Evolutionary conservation across 2,329 filamentous ascomycete species (phyloP).

Genomic region (Trichoderma polysporum): DNA sequence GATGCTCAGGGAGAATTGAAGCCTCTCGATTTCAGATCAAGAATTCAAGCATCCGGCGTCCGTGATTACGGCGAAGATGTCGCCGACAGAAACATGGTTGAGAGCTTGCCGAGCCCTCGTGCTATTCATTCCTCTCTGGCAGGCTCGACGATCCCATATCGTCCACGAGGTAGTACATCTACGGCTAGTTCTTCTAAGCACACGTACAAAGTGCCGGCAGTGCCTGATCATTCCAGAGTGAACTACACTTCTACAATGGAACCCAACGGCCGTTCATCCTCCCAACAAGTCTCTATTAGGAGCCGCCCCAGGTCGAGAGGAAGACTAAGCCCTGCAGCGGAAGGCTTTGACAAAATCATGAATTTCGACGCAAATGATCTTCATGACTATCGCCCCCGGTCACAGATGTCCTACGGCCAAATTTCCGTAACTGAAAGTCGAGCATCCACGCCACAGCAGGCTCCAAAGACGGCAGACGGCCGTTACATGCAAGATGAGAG

Average conservation of each 20-base stretch:
- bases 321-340: not conserved
- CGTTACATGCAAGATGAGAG: constrained; percentile 19
- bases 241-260: not conserved
- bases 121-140: not conserved
- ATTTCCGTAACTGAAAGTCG: constrained; percentile 12
- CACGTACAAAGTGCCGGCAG: not conserved
- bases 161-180: constrained; percentile 14
- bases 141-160: not conserved
- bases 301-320: not conserved
- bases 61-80: constrained; percentile 64
- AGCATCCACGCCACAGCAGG: not conserved
- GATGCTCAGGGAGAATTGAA: constrained; percentile 57
- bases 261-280: not conserved
- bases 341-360: not conserved
- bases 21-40: constrained; percentile 48
- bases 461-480: constrained; percentile 14
- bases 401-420: constrained; percentile 13
- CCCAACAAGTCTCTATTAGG: not conserved
- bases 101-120: constrained; percentile 36
- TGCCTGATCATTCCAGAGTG: not conserved
- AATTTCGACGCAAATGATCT: not conserved
- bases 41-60: constrained; percentile 50
- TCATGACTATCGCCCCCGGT: not conserved
- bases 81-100: constrained; percentile 57
- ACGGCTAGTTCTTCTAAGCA: constrained; percentile 1